Conservation (phyloP, 2,329 filamentous ascomycete species). For the Penicillium sp. region DNA sequence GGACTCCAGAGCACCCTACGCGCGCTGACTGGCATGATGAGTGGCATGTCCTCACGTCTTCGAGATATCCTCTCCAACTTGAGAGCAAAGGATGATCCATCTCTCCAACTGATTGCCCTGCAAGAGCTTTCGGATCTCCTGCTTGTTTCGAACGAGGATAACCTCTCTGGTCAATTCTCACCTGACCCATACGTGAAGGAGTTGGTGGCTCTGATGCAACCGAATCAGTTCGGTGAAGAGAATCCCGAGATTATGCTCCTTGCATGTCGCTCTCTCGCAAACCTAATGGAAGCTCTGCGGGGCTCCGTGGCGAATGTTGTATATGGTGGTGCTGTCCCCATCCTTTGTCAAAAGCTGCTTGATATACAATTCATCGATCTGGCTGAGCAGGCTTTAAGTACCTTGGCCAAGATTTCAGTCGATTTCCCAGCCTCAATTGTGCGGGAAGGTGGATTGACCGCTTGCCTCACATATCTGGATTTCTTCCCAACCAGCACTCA, state of each 20-base stretch:
- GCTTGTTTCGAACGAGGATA: conserved; percentile 94
- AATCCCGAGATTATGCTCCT: conserved; percentile 97
- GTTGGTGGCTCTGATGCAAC: conserved; percentile 86
- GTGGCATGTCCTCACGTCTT: conserved; percentile 74
- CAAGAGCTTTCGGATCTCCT: conserved; percentile 92
- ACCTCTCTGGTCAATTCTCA: conserved; percentile 89
- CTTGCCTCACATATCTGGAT: conserved; percentile 93
- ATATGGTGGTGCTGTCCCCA: conserved; percentile 92
- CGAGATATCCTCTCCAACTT: conserved; percentile 75
- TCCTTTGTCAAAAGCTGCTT: conserved; percentile 89
- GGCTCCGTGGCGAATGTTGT: conserved; percentile 93
- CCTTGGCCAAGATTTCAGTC: conserved; percentile 93
- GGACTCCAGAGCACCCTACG: conserved; percentile 77
- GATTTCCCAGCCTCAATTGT: conserved; percentile 96
- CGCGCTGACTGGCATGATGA: conserved; percentile 89
- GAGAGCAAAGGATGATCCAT: conserved; percentile 79
- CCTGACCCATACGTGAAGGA: conserved; percentile 96
- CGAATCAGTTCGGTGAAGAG: conserved; percentile 80
- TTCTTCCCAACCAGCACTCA: conserved; percentile 98
- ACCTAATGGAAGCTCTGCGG: conserved; percentile 94
- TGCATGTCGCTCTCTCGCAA: conserved; percentile 91
- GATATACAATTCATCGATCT: conserved; percentile 97
- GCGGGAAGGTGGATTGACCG: conserved; percentile 88
- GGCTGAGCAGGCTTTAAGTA: conserved; percentile 94
- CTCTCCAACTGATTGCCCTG: conserved; percentile 84